Evolutionary conservation across 192 early-diverging fungal genomes (phyloP).

Genomic region (Umbelopsis sp.): DNA sequence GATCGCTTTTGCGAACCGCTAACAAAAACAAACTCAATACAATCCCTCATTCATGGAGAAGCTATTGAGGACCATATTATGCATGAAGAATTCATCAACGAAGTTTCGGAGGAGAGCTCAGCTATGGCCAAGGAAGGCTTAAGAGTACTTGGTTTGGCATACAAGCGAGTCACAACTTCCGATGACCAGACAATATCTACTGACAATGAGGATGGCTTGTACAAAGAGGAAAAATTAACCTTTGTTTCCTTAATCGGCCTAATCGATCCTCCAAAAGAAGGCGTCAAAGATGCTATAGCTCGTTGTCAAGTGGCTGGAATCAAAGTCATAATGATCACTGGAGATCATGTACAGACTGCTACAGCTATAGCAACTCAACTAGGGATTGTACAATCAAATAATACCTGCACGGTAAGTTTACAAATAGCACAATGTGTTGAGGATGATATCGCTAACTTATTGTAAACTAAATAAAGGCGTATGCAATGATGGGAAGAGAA

Average conservation of each 20-base stretch:
- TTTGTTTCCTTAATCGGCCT: slow-evolving; percentile 93
- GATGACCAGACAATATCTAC: slow-evolving; percentile 33
- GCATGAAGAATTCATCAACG: slow-evolving; percentile 62
- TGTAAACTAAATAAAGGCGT: slow-evolving; percentile 40
- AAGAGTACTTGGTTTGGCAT: slow-evolving; percentile 87
- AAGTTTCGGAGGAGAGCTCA: slow-evolving; percentile 61
- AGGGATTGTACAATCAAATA: slow-evolving; percentile 77
- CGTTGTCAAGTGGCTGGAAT: slow-evolving; percentile 93
- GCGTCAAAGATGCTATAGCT: slow-evolving; percentile 79
- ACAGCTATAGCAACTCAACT: slow-evolving; percentile 89
- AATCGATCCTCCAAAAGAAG: slow-evolving; percentile 88
- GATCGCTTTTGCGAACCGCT: background rate
- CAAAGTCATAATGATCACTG: slow-evolving; percentile 97
- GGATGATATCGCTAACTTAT: background rate
- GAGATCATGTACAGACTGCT: slow-evolving; percentile 93
- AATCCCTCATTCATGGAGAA: background rate
- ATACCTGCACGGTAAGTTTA: slow-evolving; percentile 40
- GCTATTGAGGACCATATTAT: slow-evolving; percentile 45
- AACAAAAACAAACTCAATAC: background rate
- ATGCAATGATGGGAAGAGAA: slow-evolving; percentile 87
- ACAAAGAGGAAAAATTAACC: slow-evolving; percentile 66
- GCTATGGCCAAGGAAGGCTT: slow-evolving; percentile 85
- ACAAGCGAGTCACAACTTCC: slow-evolving; percentile 55
- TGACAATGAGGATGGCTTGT: slow-evolving; percentile 21
- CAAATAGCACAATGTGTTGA: too few relatives aligned